Evolutionary conservation across 176 grass and related monocot species (phyloP).

Genomic region (Carex parvula): DNA sequence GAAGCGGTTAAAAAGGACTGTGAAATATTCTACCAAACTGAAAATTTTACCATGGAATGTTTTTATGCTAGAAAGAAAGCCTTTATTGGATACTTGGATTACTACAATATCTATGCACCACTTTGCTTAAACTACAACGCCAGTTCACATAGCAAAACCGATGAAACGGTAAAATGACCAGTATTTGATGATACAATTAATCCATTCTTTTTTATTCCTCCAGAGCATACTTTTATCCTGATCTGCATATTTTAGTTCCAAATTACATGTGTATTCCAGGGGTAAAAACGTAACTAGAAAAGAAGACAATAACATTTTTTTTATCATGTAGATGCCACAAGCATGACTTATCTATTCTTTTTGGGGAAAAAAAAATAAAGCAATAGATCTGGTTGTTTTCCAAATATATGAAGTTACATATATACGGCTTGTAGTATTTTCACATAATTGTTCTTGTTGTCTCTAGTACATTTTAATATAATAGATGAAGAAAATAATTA

Average conservation of each 20-base stretch:
- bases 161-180: background rate
- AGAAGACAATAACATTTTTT: background rate
- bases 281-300: background rate
- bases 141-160: background rate
- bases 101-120: slow-evolving; percentile 32
- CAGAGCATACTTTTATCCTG: background rate
- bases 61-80: background rate
- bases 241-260: background rate
- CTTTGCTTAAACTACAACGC: background rate
- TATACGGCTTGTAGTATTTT: background rate
- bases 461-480: background rate
- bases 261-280: background rate
- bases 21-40: background rate
- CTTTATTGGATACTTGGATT: background rate
- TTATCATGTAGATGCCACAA: background rate
- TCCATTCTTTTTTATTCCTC: background rate
- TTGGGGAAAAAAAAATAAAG: background rate
- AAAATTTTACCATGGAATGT: background rate
- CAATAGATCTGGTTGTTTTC: background rate
- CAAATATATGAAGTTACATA: background rate
- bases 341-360: background rate
- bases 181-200: background rate
- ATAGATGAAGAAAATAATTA: background rate
- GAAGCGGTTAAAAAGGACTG: background rate
- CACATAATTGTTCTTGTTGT: background rate